Evolutionary conservation across 768 basidiomycete genomes (phyloP).

Genomic region (Myochromella boudieri): DNA sequence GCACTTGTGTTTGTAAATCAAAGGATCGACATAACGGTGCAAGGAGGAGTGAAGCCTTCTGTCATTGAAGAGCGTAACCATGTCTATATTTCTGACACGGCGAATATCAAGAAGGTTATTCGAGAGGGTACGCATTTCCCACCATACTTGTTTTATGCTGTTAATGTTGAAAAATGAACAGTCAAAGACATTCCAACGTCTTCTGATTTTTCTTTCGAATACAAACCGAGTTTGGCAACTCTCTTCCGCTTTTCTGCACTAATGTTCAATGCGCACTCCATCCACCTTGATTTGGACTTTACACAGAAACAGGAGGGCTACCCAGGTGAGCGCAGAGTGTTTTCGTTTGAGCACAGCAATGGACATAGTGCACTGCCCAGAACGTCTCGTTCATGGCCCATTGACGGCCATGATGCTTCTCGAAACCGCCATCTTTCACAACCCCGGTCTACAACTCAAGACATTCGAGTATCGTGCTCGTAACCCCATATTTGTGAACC

Average conservation of each 20-base stretch:
- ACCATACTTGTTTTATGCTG: neutral
- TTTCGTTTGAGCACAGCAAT: neutral
- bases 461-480: constrained; percentile 70
- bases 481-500: constrained; percentile 60
- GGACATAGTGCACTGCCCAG: constrained; percentile 30
- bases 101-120: constrained; percentile 27
- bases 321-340: constrained; percentile 44
- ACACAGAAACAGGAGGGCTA: constrained; percentile 70
- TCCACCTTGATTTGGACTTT: constrained; percentile 80
- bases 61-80: constrained; percentile 66
- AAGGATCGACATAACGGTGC: constrained; percentile 48
- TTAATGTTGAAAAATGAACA: constrained; percentile 22
- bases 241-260: constrained; percentile 86
- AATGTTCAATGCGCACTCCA: constrained; percentile 83
- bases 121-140: constrained; percentile 41
- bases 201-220: constrained; percentile 61
- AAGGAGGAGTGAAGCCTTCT: constrained; percentile 44
- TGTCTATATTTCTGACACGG: constrained; percentile 51
- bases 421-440: constrained; percentile 53
- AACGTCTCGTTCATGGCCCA: constrained; percentile 84
- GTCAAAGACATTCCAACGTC: constrained; percentile 50
- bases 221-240: constrained; percentile 65
- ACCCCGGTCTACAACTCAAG: constrained; percentile 45
- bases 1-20: constrained; percentile 81
- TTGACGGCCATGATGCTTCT: constrained; percentile 79